Conservation (phyloP, 2,329 filamentous ascomycete species). For the Fusarium papillatum region DNA sequence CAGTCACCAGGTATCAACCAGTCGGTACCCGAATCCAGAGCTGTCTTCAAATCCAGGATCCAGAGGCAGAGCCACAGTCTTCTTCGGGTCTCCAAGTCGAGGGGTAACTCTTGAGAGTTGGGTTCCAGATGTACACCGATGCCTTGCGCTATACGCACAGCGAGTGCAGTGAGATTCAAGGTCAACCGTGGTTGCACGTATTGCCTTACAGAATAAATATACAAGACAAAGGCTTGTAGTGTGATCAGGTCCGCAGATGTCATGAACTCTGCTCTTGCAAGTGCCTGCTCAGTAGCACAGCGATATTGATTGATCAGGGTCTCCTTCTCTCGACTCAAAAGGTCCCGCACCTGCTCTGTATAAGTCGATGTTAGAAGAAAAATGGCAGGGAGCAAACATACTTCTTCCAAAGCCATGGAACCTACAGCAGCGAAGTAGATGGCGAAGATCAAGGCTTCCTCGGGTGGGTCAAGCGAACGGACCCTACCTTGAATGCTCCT, state of each 20-base stretch:
- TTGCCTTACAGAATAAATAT: conserved; percentile 6
- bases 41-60: conserved; percentile 18
- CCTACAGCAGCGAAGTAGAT: conserved; percentile 25
- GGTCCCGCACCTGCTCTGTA: conserved; percentile 8
- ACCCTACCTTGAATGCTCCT: conserved; percentile 16
- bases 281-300: conserved; percentile 14
- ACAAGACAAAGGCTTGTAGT: conserved; percentile 19
- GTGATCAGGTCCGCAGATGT: conserved; percentile 15
- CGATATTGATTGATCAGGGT: conserved; percentile 13
- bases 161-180: conserved; percentile 19
- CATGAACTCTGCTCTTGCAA: conserved; percentile 20
- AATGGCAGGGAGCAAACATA: neutral
- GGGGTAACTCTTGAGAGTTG: neutral
- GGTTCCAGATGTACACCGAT: conserved; percentile 10
- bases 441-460: conserved; percentile 27
- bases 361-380: neutral
- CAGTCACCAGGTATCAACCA: conserved; percentile 2
- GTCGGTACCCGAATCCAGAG: conserved; percentile 14
- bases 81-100: conserved; percentile 14
- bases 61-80: conserved; percentile 24
- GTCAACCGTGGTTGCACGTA: conserved; percentile 8
- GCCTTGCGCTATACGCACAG: conserved; percentile 18
- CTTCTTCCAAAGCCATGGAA: conserved; percentile 22
- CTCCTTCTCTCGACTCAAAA: conserved; percentile 18
- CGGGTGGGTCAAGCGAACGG: conserved; percentile 6